Evolutionary conservation across 2,329 filamentous ascomycete genomes (phyloP).

Genomic region (Zymoseptoria passerinii): DNA sequence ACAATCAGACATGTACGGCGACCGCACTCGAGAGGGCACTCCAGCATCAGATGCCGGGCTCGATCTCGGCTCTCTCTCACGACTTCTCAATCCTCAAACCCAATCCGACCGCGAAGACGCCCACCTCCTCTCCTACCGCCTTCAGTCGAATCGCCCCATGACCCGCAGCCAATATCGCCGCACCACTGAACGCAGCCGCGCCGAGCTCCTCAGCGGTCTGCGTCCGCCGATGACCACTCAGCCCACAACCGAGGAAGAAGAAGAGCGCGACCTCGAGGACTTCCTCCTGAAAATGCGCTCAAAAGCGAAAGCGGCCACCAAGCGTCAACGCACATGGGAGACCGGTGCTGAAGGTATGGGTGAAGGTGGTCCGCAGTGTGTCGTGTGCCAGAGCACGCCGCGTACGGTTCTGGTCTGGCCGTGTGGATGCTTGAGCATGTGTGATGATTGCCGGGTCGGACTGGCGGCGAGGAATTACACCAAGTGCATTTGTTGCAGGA

Average conservation of each 20-base stretch:
- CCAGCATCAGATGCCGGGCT: slow-evolving; percentile 46
- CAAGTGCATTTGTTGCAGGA: slow-evolving; percentile 87
- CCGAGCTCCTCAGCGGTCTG: slow-evolving; percentile 52
- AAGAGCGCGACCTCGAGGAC: slow-evolving; percentile 50
- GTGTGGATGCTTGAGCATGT: slow-evolving; percentile 86
- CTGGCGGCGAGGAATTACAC: slow-evolving; percentile 96
- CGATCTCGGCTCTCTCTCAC: slow-evolving; percentile 49
- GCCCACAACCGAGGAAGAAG: slow-evolving; percentile 41
- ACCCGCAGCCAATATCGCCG: slow-evolving; percentile 72
- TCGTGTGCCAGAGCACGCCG: slow-evolving; percentile 82
- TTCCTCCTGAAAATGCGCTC: slow-evolving; percentile 49
- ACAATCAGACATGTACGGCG: slow-evolving; percentile 48
- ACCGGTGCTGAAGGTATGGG: slow-evolving; percentile 66
- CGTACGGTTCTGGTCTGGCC: slow-evolving; percentile 93
- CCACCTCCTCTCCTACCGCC: slow-evolving; percentile 68
- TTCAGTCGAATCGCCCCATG: slow-evolving; percentile 62
- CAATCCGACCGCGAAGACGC: slow-evolving; percentile 75
- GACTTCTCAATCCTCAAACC: slow-evolving; percentile 71
- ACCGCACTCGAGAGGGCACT: slow-evolving; percentile 35
- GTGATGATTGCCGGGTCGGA: slow-evolving; percentile 88
- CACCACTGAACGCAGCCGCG: slow-evolving; percentile 59
- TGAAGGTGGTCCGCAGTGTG: slow-evolving; percentile 71
- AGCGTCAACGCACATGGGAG: slow-evolving; percentile 47
- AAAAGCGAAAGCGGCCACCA: slow-evolving; percentile 35
- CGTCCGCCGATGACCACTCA: slow-evolving; percentile 26